Evolutionary conservation across 2,329 filamentous ascomycete genomes (phyloP).

Genomic region (Thielaviopsis ethacetica): DNA sequence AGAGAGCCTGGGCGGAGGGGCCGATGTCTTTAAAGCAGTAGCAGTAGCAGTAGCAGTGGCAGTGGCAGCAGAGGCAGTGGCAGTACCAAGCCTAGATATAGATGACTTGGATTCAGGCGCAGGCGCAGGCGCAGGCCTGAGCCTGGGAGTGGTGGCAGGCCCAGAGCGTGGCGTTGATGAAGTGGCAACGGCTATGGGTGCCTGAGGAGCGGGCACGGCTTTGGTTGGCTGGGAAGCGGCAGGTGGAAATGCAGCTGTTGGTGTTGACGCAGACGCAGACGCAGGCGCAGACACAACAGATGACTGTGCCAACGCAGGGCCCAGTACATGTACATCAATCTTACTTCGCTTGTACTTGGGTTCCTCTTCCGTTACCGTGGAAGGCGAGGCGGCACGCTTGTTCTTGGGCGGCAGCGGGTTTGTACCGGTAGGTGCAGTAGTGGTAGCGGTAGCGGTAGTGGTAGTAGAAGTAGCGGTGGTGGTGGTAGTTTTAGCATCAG

Average conservation of each 20-base stretch:
- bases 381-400: not conserved
- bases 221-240: slow-evolving; percentile 5
- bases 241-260: slow-evolving; percentile 7
- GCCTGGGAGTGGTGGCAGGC: not conserved
- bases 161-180: not conserved
- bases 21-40: not conserved
- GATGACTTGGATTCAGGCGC: not conserved
- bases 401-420: not conserved
- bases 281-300: slow-evolving; percentile 12
- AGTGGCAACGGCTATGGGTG: not conserved
- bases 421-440: slow-evolving; percentile 36
- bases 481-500: too few relatives aligned
- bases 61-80: not conserved
- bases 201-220: not conserved
- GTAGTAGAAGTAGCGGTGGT: too few relatives aligned
- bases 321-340: slow-evolving; percentile 19
- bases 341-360: slow-evolving; percentile 14
- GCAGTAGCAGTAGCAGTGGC: not conserved
- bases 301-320: slow-evolving; percentile 15
- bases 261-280: not conserved
- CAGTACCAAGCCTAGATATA: not conserved
- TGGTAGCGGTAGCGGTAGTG: too few relatives aligned
- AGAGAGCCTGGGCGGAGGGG: not conserved
- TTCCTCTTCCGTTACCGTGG: slow-evolving; percentile 1
- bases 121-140: not conserved